A percentile compares a stretch with the other conserved stretches of the same genome.
Conservation (phyloP, 2,329 filamentous ascomycete species). For the Talaromyces sp. region DNA sequence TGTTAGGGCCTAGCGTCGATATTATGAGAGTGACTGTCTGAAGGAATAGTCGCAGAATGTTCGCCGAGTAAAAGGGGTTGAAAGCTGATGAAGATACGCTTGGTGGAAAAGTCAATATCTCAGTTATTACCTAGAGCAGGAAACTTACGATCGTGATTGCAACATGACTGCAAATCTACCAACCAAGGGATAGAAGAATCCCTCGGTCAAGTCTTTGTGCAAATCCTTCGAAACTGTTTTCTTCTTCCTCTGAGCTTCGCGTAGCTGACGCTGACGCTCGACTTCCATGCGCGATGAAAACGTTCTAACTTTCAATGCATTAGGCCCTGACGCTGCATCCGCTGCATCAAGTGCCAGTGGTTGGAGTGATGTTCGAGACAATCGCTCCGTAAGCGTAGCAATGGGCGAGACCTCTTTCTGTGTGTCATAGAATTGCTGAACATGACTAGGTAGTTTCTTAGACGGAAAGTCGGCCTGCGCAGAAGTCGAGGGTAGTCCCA, state of each 20-base stretch:
- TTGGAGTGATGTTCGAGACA: conserved; percentile 71
- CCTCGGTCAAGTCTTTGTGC: conserved; percentile 67
- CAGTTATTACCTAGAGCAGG: too few species aligned
- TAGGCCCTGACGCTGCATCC: conserved; percentile 73
- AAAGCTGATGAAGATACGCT: conserved; percentile 35
- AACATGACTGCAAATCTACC: conserved; percentile 69
- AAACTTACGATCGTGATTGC: conserved; percentile 49
- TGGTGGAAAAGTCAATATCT: conserved; percentile 19
- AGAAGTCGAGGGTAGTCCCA: conserved; percentile 33
- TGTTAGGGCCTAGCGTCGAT: conserved; percentile 77
- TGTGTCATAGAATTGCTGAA: conserved; percentile 67
- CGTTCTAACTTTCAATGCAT: conserved; percentile 81
- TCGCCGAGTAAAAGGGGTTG: conserved; percentile 68
- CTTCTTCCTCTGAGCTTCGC: conserved; percentile 46
- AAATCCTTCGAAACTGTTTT: conserved; percentile 69
- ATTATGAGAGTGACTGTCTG: conserved; percentile 82
- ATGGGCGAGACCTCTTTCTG: conserved; percentile 51
- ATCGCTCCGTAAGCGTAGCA: conserved; percentile 62
- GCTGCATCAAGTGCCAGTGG: conserved; percentile 80
- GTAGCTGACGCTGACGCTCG: conserved; percentile 51
- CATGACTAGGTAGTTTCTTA: conserved; percentile 68
- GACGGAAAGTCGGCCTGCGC: conserved; percentile 64
- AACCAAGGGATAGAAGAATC: conserved; percentile 83
- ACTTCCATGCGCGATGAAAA: conserved; percentile 76
- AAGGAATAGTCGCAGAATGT: conserved; percentile 73